Base-by-base conservation (phyloP, 2,329 filamentous ascomycete species). In the Dothiorella sarmentorum region DNA sequence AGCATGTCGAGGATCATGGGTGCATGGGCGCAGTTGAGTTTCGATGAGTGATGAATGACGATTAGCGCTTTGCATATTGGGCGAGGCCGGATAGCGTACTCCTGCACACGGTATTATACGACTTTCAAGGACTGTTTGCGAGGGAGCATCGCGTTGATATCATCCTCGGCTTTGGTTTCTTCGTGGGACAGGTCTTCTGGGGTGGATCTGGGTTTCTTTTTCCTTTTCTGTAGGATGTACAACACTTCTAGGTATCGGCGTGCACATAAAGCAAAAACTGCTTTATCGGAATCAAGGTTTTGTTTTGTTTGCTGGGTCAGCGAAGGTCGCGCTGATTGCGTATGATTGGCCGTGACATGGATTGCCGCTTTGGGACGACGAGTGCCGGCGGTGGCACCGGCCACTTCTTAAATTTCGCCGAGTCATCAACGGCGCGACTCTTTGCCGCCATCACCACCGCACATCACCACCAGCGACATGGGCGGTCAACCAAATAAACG, bases 1-100 rank as follows among this genome's bases (percentile, higher is more conserved):
- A 90, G 73, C 91, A 96, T 73, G 88, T 97, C 58, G 84, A 89
- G 60, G 89, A 96, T 73, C 82, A 80, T 68, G 92, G 93, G 59
- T 94, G 91, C 75, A 89, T 89, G 72, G 85, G 85, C 67, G 88
- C 91, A 62, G 84, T 96, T 75, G 94, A 99, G 76, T 97, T 97
- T 73, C 83, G 89, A 75, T 93, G 78, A 88, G 71, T 57, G 67
- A 72, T 40, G 57, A 59, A 51, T 63, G 61, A 63, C 45, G 61
- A 63, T 31, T 58, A 56, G 49, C 55, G 47, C 38, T 47, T n/a
- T 58, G 47, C 49, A 61, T 61, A 58, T 40, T 61, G 44, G 44
- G 43, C 26, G 59, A 45, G 43, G 31, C 38, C 37, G 42, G 43
- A 24, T 22, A 55, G 49, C 27, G 18, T 47, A 27, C 47, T 29